Evolutionary conservation across 345 rosid genomes (phyloP), one percentile per base, ranked within the genome.

Genomic region (Corchorus olitorius): DNA sequence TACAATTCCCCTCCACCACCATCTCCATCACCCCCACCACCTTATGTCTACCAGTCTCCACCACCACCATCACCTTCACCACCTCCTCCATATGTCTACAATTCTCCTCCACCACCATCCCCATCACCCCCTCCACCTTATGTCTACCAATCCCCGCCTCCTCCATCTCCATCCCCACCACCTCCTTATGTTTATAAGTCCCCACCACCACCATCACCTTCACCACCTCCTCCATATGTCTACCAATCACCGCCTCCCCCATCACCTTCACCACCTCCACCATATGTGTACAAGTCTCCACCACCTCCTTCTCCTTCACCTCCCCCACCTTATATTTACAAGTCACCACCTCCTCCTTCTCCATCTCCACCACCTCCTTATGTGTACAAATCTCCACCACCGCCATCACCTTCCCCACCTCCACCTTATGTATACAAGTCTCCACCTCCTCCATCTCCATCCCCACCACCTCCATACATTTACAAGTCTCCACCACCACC

Each of bases 11-110:
- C 71, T 0, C 79, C 84, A 0, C 79, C 79, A 0, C 78, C 78
- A 1, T 81, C 79, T 0, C 76, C 84, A 0, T 76, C 79, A 0
- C 78, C 78, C 0, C 84, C 76, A 0, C 85, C 83, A 0, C 82
- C 80, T 0, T 75, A 74, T 3, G 53, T 70, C 22, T 78, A 78
- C 16, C 0, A 53, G 0, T 66, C 79, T 0, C 77, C 83, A 3
- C 82, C 80, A 0, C 75, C 81, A 1, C 79, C 83, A 0, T 4
- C 37, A 9, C 11, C 58, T 0, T 76, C 65, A 0, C 72, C 79
- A 10, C n/a, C n/a, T n/a, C n/a, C n/a, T n/a, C n/a, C n/a, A n/a
- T n/a, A n/a, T n/a, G n/a, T n/a, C n/a, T n/a, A n/a, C n/a, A 16
- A 56, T 0, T 76, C 83, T 0, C 78, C 76, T 0, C 85, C 84